Conservation (phyloP, 2,329 filamentous ascomycete genomes). For the Annulohypoxylon truncatum region DNA sequence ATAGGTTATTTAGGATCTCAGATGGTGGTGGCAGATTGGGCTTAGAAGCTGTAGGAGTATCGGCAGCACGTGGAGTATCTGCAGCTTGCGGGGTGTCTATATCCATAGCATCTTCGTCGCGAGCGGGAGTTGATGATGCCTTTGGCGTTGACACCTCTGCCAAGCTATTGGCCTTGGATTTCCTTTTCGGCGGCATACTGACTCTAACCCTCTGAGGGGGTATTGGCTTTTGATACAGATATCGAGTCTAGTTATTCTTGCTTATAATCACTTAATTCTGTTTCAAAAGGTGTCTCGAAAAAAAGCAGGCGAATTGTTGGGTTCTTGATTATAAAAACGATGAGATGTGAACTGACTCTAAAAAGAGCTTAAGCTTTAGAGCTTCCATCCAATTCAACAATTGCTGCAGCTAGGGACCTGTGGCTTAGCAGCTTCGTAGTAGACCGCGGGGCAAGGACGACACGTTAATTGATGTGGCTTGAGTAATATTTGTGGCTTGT, state of each 20-base stretch:
- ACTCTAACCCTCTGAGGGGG: conserved; percentile 13
- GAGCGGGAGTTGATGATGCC: conserved; percentile 58
- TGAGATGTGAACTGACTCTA: not conserved
- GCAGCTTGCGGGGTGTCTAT: conserved; percentile 66
- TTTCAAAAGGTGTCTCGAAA: not conserved
- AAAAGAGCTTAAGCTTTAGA: conserved; percentile 18
- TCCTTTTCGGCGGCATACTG: conserved; percentile 77
- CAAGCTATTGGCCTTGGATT: conserved; percentile 63
- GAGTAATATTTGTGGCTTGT: not conserved
- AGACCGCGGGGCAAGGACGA: conserved; percentile 39
- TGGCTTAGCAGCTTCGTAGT: conserved; percentile 33
- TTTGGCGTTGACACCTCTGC: conserved; percentile 67
- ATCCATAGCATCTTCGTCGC: conserved; percentile 71
- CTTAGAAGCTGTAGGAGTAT: conserved; percentile 49
- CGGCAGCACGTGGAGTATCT: conserved; percentile 61
- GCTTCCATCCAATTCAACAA: not conserved
- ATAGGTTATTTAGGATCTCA: conserved; percentile 71
- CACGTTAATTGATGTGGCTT: conserved; percentile 8
- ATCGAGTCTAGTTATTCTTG: not conserved
- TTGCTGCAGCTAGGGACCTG: conserved; percentile 14
- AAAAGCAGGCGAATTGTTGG: not conserved
- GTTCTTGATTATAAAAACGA: not conserved
- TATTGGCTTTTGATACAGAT: not conserved
- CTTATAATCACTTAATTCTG: not conserved
- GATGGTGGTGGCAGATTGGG: conserved; percentile 53